phyloP scores from a whole-genome alignment of 768 basidiomycete species.

The Boletus tylopilopsis region DNA sequence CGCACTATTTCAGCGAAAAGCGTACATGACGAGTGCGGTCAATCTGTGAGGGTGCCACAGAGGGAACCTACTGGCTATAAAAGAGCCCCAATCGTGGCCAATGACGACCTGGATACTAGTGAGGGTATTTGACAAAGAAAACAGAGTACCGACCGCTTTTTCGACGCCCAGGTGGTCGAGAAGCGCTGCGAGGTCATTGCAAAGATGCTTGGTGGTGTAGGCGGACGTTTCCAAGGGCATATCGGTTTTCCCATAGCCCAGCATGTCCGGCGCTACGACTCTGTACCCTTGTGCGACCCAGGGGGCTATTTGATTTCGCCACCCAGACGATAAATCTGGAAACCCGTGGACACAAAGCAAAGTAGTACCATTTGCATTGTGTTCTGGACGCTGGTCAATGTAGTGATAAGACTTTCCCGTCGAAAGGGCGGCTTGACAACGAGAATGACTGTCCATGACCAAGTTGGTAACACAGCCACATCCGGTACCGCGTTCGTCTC shows the following conservation, averaged over 20 bases:
- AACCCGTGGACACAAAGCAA: constrained; percentile 80
- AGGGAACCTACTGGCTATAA: constrained; percentile 60
- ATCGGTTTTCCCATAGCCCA: constrained; percentile 64
- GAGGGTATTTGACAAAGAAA: not conserved
- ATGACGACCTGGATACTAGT: constrained; percentile 48
- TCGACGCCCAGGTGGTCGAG: constrained; percentile 52
- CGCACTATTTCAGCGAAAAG: constrained; percentile 1
- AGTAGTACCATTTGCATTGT: constrained; percentile 39
- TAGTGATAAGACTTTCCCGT: constrained; percentile 69
- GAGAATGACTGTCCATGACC: constrained; percentile 33
- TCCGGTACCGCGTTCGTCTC: constrained; percentile 25
- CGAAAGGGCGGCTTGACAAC: constrained; percentile 46
- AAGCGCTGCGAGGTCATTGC: constrained; percentile 61
- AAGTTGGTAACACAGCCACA: constrained; percentile 21
- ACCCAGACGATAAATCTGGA: constrained; percentile 71
- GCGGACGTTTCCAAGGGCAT: constrained; percentile 52
- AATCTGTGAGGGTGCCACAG: constrained; percentile 69
- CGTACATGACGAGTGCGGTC: constrained; percentile 57
- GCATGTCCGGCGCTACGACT: constrained; percentile 48
- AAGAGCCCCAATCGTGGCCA: constrained; percentile 82
- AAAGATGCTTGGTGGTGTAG: constrained; percentile 59
- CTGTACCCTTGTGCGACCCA: constrained; percentile 63
- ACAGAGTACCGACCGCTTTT: constrained; percentile 46
- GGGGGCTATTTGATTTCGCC: constrained; percentile 69
- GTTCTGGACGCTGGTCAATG: constrained; percentile 59